Base-by-base conservation (phyloP, 2,329 filamentous ascomycete species). In the Neoscytalidium dimidiatum region DNA sequence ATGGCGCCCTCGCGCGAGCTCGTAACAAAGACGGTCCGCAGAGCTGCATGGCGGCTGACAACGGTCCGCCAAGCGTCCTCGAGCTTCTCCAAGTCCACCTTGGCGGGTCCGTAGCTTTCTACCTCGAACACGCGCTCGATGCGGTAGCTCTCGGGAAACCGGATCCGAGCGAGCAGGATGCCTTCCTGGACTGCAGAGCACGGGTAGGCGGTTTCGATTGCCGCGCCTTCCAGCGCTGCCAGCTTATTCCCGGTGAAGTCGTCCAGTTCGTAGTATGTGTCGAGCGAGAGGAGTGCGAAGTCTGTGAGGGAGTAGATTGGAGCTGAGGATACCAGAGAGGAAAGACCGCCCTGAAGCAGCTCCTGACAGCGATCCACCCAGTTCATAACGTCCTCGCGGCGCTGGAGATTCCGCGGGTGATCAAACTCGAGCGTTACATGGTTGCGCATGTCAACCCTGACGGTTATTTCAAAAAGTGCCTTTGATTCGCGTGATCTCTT, bases 1-100 rank as follows among this genome's bases (percentile, higher is more conserved):
- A 75, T 72, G 14, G 73, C 75, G 26, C 74, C 75, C 60, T 72
- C 71, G 64, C 72, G 74, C 17, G 75, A 73, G 63, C 72, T 75
- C 52, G 76, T 72, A 7, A 76, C 67, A 51, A 77, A 75, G 6
- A 75, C 64, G 13, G 75, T 75, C 14, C 75, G 71, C 28, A 77
- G 66, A 43, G 73, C 71, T 28, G 73, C 70, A 62, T 77, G 75
- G 1, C 73, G 70, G 44, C 72, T 66, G 8, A 76, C 74, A 4
- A 77, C 73, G 62, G 68, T 70, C 44, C 70, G 69, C 75, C 75
- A 77, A 1, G 74, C 71, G 21, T 66, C 64, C 4, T 67, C 67
- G 4, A 77, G 56, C 33, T 66, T 68, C 11, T 61, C 65, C 3
- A 70, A 58, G 64, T 77, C 71, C 17, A 75, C 0, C 77, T 51